Percentiles rank a stretch among this genome's conserved stretches.
phyloP scores from a whole-genome alignment of 2,329 filamentous ascomycete species.

The Aspergillus latus region DNA sequence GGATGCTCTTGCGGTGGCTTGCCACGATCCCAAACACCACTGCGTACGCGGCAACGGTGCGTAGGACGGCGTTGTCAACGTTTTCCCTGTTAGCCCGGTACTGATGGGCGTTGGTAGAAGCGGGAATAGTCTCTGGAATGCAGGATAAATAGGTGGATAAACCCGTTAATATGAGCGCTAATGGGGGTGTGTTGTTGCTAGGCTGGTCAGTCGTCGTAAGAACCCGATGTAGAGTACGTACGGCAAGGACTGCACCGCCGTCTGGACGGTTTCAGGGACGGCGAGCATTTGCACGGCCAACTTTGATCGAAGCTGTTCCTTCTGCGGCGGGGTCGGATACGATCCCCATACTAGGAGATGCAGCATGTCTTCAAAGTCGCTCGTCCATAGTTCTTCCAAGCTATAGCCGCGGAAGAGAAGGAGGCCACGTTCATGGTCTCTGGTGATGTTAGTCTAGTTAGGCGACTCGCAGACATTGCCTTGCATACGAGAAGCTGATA shows the following conservation, averaged over 20 bases:
- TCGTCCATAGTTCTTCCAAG: slow-evolving; percentile 32
- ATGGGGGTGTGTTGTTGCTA: slow-evolving; percentile 18
- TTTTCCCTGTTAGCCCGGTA: slow-evolving; percentile 25
- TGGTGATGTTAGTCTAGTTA: slow-evolving; percentile 10
- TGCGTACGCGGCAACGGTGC: slow-evolving; percentile 27
- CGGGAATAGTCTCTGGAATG: slow-evolving; percentile 23
- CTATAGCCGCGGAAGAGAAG: slow-evolving; percentile 33
- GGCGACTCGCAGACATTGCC: slow-evolving; percentile 8
- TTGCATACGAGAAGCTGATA: slow-evolving; percentile 35
- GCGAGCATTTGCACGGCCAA: slow-evolving; percentile 25
- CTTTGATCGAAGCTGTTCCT: slow-evolving; percentile 18
- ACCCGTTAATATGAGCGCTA: slow-evolving; percentile 31
- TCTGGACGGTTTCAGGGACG: slow-evolving; percentile 25
- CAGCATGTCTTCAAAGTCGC: slow-evolving; percentile 35
- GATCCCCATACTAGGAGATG: slow-evolving; percentile 32
- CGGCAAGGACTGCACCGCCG: slow-evolving; percentile 27
- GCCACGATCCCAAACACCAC: slow-evolving; percentile 27
- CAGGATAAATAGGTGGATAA: slow-evolving; percentile 30
- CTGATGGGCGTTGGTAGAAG: slow-evolving; percentile 20
- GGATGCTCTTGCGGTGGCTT: slow-evolving; percentile 27
- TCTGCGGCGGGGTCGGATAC: slow-evolving; percentile 27
- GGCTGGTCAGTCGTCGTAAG: not conserved
- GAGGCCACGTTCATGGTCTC: slow-evolving; percentile 29
- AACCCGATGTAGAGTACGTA: slow-evolving; percentile 13
- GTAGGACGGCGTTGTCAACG: slow-evolving; percentile 27